Evolutionary conservation across 495 filamentous ascomycete species (phyloP), one percentile per base, ranked within the genome.

Genomic region (Emericellopsis terricola): DNA sequence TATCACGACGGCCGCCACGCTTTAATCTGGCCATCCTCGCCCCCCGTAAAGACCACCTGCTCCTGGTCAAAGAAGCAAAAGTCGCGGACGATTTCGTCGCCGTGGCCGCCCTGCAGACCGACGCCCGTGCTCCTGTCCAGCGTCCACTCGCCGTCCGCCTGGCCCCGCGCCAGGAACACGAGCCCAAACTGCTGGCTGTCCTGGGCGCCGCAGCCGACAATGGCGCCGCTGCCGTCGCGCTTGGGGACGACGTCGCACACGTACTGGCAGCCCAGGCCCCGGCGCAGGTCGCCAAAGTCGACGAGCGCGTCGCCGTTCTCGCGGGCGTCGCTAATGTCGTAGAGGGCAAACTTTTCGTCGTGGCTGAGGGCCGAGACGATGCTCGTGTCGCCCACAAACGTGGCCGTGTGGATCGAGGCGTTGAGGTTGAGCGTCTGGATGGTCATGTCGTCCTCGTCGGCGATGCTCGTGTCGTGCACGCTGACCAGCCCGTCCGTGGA

Each of bases 401-500:
- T 81, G 14, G 83, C 76, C 40, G 76, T 81, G 51, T 92, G 82
- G 23, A 97, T 71, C 2, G 84, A 87, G 35, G 65, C 60, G 4
- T 67, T 73, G 51, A 89, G 81, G 57, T 97, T 94, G 53, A 92
- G 75, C 9, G 89, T 78, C 48, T 85, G 80, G 23, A 78, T 57
- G 5, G 94, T 58, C 0, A 85, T 79, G 15, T 93, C 83, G 47
- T 94, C 84, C 47, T 91, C 83, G 45, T 86, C 82, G 16, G 67
- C 48, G 24, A 82, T 68, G 14, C 58, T 62, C 10, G 69, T 76
- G 49, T 94, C 73, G 56, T 79, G 91, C 31, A 93, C 58, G 46
- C 85, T 92, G 36, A 94, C 66, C 0, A 94, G 69, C 10, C 81
- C 81, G 59, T 97, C 89, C n/a, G 84, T 94, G 34, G 80, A 85